Conservation (phyloP, 2,329 filamentous ascomycete genomes). For the Colletotrichum liaoningense region DNA sequence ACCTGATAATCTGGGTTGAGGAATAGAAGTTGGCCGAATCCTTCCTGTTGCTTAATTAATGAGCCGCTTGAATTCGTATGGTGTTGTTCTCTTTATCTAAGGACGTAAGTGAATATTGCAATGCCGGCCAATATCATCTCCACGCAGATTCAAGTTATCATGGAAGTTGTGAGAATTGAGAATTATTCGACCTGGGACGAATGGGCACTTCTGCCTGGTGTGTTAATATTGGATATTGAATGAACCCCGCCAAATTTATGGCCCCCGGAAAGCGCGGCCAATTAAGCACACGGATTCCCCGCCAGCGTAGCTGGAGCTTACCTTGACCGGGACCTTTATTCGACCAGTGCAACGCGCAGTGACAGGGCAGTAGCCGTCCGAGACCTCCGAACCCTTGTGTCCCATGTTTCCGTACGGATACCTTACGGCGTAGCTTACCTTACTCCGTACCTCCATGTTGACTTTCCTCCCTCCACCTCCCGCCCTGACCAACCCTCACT, state of each 20-base stretch:
- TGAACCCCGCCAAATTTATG: not conserved
- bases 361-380: constrained; percentile 15
- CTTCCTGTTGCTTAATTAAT: too few species aligned
- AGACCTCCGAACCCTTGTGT: constrained; percentile 33
- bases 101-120: too few species aligned
- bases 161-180: too few species aligned
- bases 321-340: constrained; percentile 5
- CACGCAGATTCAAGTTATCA: too few species aligned
- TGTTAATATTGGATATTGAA: not conserved
- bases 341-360: constrained; percentile 10
- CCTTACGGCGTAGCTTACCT: too few species aligned
- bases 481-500: not conserved
- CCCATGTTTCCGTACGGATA: not conserved
- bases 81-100: too few species aligned
- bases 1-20: too few species aligned
- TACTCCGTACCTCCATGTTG: not conserved
- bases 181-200: not conserved
- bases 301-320: not conserved
- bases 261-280: constrained; percentile 8
- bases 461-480: not conserved
- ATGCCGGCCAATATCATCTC: too few species aligned
- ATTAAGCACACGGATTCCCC: constrained; percentile 9
- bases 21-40: too few species aligned
- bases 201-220: not conserved
- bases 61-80: too few species aligned